A percentile compares a stretch with the other conserved stretches of the same genome.
phyloP scores from a whole-genome alignment of 192 early-diverging fungal genomes.

The Coemansia sp. region DNA sequence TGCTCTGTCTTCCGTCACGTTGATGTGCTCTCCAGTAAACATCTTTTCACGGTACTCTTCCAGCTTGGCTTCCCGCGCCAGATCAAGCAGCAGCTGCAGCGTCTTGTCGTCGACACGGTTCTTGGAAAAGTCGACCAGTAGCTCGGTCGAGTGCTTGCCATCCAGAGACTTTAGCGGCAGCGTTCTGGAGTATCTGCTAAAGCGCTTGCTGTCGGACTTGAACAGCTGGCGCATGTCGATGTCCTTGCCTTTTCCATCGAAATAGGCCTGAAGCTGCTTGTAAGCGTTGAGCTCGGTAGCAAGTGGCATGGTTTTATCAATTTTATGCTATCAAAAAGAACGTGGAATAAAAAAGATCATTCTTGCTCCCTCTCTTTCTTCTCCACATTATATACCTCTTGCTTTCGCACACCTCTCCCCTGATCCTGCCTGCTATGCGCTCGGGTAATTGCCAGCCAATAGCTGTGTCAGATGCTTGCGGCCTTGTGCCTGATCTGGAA shows the following conservation, averaged over 20 bases:
- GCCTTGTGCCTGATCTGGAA: not conserved
- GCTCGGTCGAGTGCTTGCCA: constrained; percentile 56
- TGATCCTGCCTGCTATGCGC: not conserved
- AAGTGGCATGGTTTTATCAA: constrained; percentile 58
- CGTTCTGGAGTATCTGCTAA: constrained; percentile 70
- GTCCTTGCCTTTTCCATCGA: constrained; percentile 70
- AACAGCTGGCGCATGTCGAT: constrained; percentile 82
- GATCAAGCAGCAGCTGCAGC: constrained; percentile 71
- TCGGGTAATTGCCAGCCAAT: constrained; percentile 18
- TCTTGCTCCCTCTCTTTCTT: no score
- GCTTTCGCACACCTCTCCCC: not conserved
- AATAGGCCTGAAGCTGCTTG: constrained; percentile 87
- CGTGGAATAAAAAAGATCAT: no score
- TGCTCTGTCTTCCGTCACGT: constrained; percentile 94
- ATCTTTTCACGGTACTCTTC: constrained; percentile 87
- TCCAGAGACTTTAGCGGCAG: constrained; percentile 59
- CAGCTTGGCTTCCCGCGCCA: constrained; percentile 82
- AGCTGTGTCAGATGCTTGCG: not conserved
- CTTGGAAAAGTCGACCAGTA: constrained; percentile 96
- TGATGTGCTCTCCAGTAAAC: constrained; percentile 94
- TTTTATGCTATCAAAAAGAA: not conserved
- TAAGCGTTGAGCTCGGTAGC: constrained; percentile 78
- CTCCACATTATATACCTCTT: no score
- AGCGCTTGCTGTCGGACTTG: constrained; percentile 69
- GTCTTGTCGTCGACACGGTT: constrained; percentile 86